These are phyloP conservation scores for Penicillium sp. DNA, from an alignment of 2,329 filamentous ascomycete genomes.

Conservation along the genomic window DNA sequence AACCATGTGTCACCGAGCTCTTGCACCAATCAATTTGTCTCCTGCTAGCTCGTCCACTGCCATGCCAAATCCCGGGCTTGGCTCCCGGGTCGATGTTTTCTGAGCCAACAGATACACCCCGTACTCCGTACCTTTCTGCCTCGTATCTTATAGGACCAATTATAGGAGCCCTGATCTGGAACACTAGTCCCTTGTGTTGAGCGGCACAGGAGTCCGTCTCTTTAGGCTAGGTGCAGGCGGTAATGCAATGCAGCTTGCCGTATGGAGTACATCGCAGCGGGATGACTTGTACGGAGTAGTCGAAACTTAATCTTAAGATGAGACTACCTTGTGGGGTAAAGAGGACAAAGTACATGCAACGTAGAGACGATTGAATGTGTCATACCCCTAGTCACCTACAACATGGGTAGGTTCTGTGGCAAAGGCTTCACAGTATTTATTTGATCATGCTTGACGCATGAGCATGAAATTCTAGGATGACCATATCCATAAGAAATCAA, in stretches of 20 bases:
- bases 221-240: constrained; percentile 20
- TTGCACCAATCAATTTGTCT: not conserved
- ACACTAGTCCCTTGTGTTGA: not conserved
- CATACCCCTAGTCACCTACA: not conserved
- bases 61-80: constrained; percentile 10
- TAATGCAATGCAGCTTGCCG: constrained; percentile 25
- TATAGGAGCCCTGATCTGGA: not conserved
- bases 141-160: constrained; percentile 10
- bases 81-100: not conserved
- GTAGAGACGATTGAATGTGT: not conserved
- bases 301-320: constrained; percentile 8
- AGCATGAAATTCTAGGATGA: not conserved
- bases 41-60: not conserved
- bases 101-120: not conserved
- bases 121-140: not conserved
- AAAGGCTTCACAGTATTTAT: not conserved
- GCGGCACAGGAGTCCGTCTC: constrained; percentile 3
- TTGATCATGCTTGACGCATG: not conserved
- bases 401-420: not conserved
- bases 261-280: constrained; percentile 19
- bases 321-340: not conserved
- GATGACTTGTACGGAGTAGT: not conserved
- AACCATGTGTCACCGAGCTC: not conserved
- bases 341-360: not conserved
- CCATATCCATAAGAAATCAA: not conserved